Base-by-base conservation (phyloP, 2,329 filamentous ascomycete species). In the Pyrenophora teres region DNA sequence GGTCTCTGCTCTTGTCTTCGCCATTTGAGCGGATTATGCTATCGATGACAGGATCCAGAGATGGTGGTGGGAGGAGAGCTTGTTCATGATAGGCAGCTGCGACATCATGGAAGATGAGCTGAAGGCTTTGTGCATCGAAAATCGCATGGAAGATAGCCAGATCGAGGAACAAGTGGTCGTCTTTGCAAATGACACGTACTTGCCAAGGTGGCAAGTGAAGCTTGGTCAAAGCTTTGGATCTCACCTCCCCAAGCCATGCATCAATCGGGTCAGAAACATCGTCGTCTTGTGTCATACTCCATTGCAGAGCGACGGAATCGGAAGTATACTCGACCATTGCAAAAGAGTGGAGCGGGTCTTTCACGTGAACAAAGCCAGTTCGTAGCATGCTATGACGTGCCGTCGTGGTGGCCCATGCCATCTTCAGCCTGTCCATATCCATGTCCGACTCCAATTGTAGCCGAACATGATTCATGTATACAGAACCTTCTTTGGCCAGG, bases 101-200 rank as follows among this genome's bases (percentile, higher is more conserved):
- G 10, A 96, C 76, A 59, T 88, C 83, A 0, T 77, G 65, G 2
- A 96, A 73, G 1, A 97, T 80, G 0, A 78, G 65, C 3, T 83
- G 77, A 9, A 97, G 75, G 7, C 90, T 92, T 35, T 84, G 80
- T 0, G 91, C 92, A 75, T 97, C 92, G 60, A 95, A 97, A 0
- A 97, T 77, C 0, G 89, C 89, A 74, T 97, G 92, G 57, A 95
- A 88, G 2, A 91, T 79, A 8, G 79, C 82, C 16, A 87, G 65
- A 38, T 80, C 73, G 35, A 84, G 67, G 4, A 65, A 60, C 3
- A 40, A 37, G 0, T 49, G 36, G 0, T 55, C 42, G 0, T 64
- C 47, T 0, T 54, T 38, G 2, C 77, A 59, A 0, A 80, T 66
- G 1, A 91, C 40, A 0, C 76, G 74, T 16, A 90, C 70, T 10